Base-by-base conservation (phyloP, 176 grass and related monocot species). In the Carex scoparia region DNA sequence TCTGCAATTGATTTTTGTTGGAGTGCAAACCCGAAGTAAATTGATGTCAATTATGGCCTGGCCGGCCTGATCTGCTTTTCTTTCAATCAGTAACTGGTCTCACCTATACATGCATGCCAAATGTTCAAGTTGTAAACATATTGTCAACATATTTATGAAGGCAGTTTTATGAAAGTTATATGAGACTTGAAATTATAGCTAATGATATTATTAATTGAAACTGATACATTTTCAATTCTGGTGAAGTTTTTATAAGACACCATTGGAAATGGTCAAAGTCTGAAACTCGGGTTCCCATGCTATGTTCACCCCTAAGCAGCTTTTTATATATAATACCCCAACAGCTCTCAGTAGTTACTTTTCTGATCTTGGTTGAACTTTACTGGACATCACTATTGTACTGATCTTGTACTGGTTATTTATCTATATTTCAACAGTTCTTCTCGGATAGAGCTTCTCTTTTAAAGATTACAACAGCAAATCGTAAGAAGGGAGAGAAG, bases 381-480 rank as follows among this genome's bases (percentile, higher is more conserved):
- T 61, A 37, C 35, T 40, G 10, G 3, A 80, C 79, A 11, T 81
- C 38, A 63, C 56, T 42, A 81, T 62, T 4, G 3, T 81, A 57
- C 18, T 81, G 35, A 69, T 77, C 53, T 27, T 70, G 23, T 86
- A 46, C 37, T 79, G 51, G 71, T 79, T 35, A 10, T 48, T 81
- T 87, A 59, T 73, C 40, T 49, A 15, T 56, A 67, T 79, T 60
- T 79, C 62, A 23, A 19, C 92, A 97, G 95, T 69, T 97, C 69
- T 94, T 93, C 84, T 87, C 92, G 51, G 86, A 91, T 38, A 88
- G 63, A 84, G 2, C 86, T 68, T 90, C 91, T 71, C 51, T 89
- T n/a, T 88, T 93, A 57, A 97, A 91, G 69, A 83, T 94, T 19
- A 81, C 87, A 49, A 66, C 65, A 15, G 72, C 90, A 79, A 91